These are phyloP conservation scores for Linum lewisii DNA, from an alignment of 345 rosid genomes.

Conservation along the genomic window DNA sequence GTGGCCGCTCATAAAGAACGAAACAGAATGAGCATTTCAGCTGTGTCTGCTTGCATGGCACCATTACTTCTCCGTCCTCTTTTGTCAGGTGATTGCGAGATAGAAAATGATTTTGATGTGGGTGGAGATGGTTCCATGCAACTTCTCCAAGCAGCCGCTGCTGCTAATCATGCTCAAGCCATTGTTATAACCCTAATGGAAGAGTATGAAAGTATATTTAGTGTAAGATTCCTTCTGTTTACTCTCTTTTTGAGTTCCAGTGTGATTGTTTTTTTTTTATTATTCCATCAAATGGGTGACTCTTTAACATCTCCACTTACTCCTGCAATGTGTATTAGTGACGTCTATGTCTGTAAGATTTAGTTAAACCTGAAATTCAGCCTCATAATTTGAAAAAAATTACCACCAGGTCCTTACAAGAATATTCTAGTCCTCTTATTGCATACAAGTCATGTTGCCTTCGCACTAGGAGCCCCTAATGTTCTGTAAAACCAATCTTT, in stretches of 20 bases:
- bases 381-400: no score
- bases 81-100: slow-evolving; percentile 90
- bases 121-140: slow-evolving; percentile 94
- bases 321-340: no score
- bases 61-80: slow-evolving; percentile 98
- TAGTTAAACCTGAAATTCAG: no score
- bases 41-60: slow-evolving; percentile 99
- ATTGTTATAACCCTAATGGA: slow-evolving; percentile 83
- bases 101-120: slow-evolving; percentile 80
- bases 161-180: slow-evolving; percentile 99
- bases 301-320: no score
- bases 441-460: no score
- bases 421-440: no score
- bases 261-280: not conserved
- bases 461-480: no score
- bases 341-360: no score
- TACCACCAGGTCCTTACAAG: no score
- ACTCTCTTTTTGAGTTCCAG: not conserved
- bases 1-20: slow-evolving; percentile 65
- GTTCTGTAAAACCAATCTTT: no score
- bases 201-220: slow-evolving; percentile 73
- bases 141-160: slow-evolving; percentile 96
- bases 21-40: slow-evolving; percentile 92
- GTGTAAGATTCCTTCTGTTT: slow-evolving; percentile 42
- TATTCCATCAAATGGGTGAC: no score